Evolutionary conservation across 768 basidiomycete genomes (phyloP).

Genomic region (Tephrocybe sp.): DNA sequence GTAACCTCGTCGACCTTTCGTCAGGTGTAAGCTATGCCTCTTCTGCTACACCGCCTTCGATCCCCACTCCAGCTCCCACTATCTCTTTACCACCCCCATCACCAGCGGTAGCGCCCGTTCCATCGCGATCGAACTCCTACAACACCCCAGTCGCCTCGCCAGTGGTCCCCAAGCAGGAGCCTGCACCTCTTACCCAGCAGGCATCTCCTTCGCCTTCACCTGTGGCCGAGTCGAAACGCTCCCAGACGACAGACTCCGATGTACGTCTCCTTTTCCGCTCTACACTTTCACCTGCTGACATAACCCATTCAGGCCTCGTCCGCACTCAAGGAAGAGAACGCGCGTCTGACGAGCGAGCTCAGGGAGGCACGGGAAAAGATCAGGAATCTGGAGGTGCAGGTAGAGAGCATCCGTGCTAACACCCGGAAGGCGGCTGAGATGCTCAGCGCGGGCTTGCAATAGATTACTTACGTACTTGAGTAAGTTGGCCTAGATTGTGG

Average conservation of each 20-base stretch:
- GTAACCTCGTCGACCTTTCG: conserved; percentile 80
- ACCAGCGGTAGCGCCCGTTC: neutral
- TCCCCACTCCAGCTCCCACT: conserved; percentile 35
- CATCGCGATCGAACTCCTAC: conserved; percentile 21
- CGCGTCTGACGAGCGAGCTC: conserved; percentile 60
- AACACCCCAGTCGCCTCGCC: conserved; percentile 28
- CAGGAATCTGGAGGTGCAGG: conserved; percentile 78
- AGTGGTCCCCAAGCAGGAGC: conserved; percentile 16
- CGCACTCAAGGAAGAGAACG: conserved; percentile 55
- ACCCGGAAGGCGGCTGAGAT: conserved; percentile 75
- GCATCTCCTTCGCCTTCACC: neutral
- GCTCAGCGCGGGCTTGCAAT: conserved; percentile 27
- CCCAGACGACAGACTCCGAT: conserved; percentile 23
- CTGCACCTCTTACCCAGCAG: conserved; percentile 11
- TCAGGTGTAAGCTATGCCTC: conserved; percentile 47
- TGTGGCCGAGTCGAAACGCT: conserved; percentile 18
- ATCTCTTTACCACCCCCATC: conserved; percentile 17
- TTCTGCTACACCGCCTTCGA: conserved; percentile 28
- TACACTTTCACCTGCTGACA: neutral
- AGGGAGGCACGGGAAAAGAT: conserved; percentile 83
- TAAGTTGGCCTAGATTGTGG: no score
- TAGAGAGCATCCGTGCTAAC: conserved; percentile 73
- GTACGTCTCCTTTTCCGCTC: conserved; percentile 19
- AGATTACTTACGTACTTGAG: no score
- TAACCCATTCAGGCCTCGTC: conserved; percentile 12